Evolutionary conservation across 805 yeast species (phyloP), one percentile per base, ranked within the genome.

Genomic region (Candida sakaeoensis): DNA sequence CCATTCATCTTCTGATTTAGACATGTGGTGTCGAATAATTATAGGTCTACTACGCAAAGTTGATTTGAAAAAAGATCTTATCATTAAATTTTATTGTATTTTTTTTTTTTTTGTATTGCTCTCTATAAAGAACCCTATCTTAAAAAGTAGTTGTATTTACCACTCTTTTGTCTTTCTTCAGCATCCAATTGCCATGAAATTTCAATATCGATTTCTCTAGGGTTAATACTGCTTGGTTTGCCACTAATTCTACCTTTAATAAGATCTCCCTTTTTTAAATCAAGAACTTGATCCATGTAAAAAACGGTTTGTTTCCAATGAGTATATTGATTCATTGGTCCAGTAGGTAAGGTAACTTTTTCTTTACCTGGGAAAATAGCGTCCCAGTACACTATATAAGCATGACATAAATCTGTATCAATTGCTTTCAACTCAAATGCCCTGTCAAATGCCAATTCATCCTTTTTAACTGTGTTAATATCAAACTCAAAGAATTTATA

Each of bases 221-320:
- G 95, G 63, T 93, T 93, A 39, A 46, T 57, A 33, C 59, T 61
- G 61, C 85, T 89, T 42, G 98, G 98, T 55, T 80, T 73, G 47
- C 86, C 81, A 8, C 83, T 77, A 43, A 93, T 67, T 22, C 68
- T 66, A 33, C 98, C 93, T 43, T 74, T 74, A 49, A 95, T 70
- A 29, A 60, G 55, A 54, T 93, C 99, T 42, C 91, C 96, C 50
- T 72, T 70, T 56, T 82, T 81, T 46, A 85, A 66, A 54, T 80
- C 85, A 48, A 91, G 64, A 21, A 86, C 95, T 53, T 87, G 85
- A 51, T 76, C 80, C 55, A 91, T 73, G 63, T 93, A 95, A 66
- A 95, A 89, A 1, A 93, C 95, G 14, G 96, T 85, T 69, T 93
- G 99, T 63, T 93, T 95, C 99, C 99, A 93, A 69, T 93, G 99